phyloP scores from a whole-genome alignment of 129 eudicot genomes.

The Chrysanthemum makinoi region DNA sequence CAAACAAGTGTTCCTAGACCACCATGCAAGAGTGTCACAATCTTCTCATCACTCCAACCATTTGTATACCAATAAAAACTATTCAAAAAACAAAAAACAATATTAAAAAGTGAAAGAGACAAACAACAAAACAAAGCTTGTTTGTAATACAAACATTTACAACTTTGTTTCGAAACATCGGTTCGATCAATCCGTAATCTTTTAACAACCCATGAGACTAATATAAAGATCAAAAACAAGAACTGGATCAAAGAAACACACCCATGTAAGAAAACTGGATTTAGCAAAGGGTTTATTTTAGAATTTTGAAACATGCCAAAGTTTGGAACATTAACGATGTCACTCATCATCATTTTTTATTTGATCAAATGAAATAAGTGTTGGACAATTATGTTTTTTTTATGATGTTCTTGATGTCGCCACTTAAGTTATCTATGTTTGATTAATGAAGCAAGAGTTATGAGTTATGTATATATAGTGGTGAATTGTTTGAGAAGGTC shows the following conservation, averaged over 20 bases:
- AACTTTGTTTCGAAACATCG: conserved; percentile 25
- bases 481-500: no score
- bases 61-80: conserved; percentile 62
- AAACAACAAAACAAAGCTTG: conserved; percentile 40
- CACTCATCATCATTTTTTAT: background rate
- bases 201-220: conserved; percentile 24
- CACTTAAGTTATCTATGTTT: background rate
- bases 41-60: conserved; percentile 75
- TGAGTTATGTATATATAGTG: no score
- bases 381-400: conserved; percentile 16
- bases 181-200: conserved; percentile 21
- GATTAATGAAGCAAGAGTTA: no score
- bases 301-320: background rate
- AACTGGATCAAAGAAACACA: conserved; percentile 38
- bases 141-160: conserved; percentile 34
- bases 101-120: conserved; percentile 41
- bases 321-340: background rate
- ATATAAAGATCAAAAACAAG: conserved; percentile 30
- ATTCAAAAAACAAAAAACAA: conserved; percentile 47
- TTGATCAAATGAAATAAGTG: background rate
- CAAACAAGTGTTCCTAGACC: conserved; percentile 45
- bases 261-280: conserved; percentile 43
- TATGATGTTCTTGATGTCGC: conserved; percentile 10
- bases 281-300: conserved; percentile 21
- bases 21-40: conserved; percentile 48